Evolutionary conservation across 164 flowering plant species (phyloP).

Genomic region (Vitis amurensis): DNA sequence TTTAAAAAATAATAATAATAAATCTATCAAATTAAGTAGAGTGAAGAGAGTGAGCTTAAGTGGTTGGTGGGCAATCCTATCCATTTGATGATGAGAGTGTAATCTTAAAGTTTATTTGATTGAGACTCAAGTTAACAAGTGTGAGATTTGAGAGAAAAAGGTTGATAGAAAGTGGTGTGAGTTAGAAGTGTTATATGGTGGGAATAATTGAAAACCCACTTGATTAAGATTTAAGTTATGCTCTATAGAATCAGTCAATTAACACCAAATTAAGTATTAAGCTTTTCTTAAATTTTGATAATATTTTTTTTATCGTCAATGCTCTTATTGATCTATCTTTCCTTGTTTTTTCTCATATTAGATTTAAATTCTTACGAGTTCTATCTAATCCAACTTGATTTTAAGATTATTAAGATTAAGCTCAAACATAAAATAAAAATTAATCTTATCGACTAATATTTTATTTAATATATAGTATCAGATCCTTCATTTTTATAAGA

Average conservation of each 20-base stretch:
- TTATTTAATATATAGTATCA: not conserved
- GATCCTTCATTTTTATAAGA: not conserved
- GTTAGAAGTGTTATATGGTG: slow-evolving; percentile 6
- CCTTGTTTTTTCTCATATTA: no score
- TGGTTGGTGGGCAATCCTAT: slow-evolving; percentile 18
- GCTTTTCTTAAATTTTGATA: not conserved
- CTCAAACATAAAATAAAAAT: no score
- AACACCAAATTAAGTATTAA: slow-evolving; percentile 1
- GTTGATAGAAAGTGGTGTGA: not conserved
- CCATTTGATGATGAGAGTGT: slow-evolving; percentile 13
- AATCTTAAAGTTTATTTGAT: slow-evolving; percentile 15
- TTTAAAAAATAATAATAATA: not conserved
- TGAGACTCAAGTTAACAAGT: slow-evolving; percentile 18
- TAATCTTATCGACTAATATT: not conserved
- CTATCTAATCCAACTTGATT: no score
- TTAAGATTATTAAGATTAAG: no score
- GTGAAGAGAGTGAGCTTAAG: not conserved
- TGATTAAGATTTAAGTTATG: slow-evolving; percentile 22
- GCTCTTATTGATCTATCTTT: no score
- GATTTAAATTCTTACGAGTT: no score
- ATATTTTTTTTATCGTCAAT: no score
- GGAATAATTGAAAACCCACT: not conserved
- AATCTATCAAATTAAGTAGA: not conserved
- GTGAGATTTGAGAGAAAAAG: not conserved
- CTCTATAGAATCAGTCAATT: slow-evolving; percentile 4